These are phyloP conservation scores for Fusarium concolor DNA, from an alignment of 2,329 filamentous ascomycete genomes.

Conservation along the genomic window DNA sequence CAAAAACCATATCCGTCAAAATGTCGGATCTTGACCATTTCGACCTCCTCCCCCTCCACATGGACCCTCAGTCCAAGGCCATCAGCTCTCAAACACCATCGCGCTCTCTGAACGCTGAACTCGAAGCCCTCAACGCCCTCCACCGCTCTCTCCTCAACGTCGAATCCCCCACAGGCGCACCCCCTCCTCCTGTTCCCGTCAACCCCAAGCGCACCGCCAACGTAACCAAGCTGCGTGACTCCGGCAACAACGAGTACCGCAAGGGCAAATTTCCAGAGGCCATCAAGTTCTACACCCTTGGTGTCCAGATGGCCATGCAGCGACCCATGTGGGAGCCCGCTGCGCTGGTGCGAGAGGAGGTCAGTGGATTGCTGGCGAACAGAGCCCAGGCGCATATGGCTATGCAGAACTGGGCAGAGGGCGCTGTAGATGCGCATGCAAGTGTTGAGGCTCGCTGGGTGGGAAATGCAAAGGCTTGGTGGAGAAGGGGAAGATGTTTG, in stretches of 20 bases:
- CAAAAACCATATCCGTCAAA: conserved; percentile 26
- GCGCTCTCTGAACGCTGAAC: conserved; percentile 69
- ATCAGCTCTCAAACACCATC: conserved; percentile 65
- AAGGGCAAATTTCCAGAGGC: conserved; percentile 81
- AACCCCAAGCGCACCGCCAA: conserved; percentile 92
- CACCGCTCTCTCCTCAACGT: conserved; percentile 76
- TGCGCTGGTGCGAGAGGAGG: conserved; percentile 85
- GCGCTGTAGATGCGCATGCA: conserved; percentile 85
- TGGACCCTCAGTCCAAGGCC: conserved; percentile 86
- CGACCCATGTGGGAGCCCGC: conserved; percentile 90
- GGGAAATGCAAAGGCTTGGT: conserved; percentile 96
- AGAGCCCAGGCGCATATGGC: conserved; percentile 92
- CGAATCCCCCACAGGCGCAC: conserved; percentile 69
- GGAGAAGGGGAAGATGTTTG: conserved; percentile 85
- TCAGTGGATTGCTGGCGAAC: conserved; percentile 83
- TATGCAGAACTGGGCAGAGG: conserved; percentile 84
- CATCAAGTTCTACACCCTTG: conserved; percentile 83
- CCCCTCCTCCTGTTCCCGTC: conserved; percentile 88
- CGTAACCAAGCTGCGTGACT: conserved; percentile 90
- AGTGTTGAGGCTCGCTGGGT: conserved; percentile 88
- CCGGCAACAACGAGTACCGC: conserved; percentile 84
- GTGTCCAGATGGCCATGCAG: conserved; percentile 86
- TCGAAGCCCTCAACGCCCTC: conserved; percentile 80
- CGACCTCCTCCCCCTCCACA: conserved; percentile 81
- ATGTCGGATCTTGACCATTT: conserved; percentile 78